Percentiles rank a stretch among this genome's conserved stretches.
Evolutionary conservation across 805 yeast genomes (phyloP).

Genomic region (Myxozyma geophila): DNA sequence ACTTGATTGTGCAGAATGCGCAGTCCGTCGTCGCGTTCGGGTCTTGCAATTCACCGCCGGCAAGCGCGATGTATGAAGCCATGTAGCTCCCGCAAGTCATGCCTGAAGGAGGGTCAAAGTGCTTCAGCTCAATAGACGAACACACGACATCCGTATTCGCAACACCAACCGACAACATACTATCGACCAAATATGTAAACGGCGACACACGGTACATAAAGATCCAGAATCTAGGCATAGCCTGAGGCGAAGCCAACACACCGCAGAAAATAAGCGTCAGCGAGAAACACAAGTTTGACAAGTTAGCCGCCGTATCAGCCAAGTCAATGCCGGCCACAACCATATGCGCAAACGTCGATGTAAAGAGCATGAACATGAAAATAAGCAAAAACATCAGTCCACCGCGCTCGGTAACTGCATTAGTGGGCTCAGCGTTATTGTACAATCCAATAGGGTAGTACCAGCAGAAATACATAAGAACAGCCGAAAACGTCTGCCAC

Average conservation of each 20-base stretch:
- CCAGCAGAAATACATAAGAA: constrained; percentile 61
- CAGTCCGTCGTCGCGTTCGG: constrained; percentile 56
- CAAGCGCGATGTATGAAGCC: constrained; percentile 48
- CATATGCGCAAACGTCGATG: constrained; percentile 63
- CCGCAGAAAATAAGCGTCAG: constrained; percentile 71
- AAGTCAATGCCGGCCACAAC: constrained; percentile 43
- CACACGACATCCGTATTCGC: constrained; percentile 61
- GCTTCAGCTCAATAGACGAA: constrained; percentile 53
- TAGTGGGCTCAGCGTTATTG: constrained; percentile 56
- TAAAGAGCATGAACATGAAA: constrained; percentile 44
- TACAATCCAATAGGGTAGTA: constrained; percentile 61
- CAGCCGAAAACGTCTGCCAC: constrained; percentile 62
- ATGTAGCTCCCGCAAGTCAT: constrained; percentile 65
- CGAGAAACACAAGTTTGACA: constrained; percentile 52
- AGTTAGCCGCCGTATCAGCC: constrained; percentile 40
- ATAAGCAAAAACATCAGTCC: constrained; percentile 46
- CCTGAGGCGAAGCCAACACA: constrained; percentile 59
- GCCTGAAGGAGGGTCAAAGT: constrained; percentile 61
- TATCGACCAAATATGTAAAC: constrained; percentile 69
- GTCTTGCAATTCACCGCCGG: constrained; percentile 63
- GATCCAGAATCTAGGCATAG: constrained; percentile 83
- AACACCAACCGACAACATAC: constrained; percentile 54
- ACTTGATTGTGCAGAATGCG: constrained; percentile 45
- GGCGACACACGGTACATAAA: constrained; percentile 79
- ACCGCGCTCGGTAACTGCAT: constrained; percentile 54